Evolutionary conservation across 257 asterid genomes (phyloP).

Genomic region (Fraxinus pennsylvanica): DNA sequence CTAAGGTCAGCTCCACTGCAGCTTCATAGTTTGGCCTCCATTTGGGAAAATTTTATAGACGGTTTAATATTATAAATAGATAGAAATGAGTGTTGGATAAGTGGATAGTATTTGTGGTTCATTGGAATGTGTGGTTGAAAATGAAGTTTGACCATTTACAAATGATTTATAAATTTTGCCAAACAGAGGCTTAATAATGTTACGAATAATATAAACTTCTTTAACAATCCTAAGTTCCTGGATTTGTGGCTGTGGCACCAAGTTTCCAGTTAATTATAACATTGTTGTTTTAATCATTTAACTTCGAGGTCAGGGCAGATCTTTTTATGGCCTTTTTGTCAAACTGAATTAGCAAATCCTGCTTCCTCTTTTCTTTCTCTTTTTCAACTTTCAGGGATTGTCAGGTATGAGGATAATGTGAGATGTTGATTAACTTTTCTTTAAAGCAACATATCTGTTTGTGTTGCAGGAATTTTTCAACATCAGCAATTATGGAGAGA

Average conservation of each 20-base stretch:
- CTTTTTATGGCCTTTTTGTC: slow-evolving; percentile 4
- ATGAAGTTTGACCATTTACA: no score
- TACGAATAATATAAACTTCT: neutral
- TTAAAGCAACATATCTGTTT: slow-evolving; percentile 10
- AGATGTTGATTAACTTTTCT: slow-evolving; percentile 10
- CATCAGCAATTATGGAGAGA: slow-evolving; percentile 98
- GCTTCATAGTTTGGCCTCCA: neutral
- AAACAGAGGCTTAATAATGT: neutral
- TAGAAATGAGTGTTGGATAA: no score
- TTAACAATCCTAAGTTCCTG: slow-evolving; percentile 16
- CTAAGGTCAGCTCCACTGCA: slow-evolving; percentile 15
- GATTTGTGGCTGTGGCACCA: neutral
- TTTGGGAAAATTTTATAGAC: no score
- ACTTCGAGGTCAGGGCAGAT: slow-evolving; percentile 4
- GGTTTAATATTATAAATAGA: no score
- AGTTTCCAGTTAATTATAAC: slow-evolving; percentile 14
- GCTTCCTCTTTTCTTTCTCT: slow-evolving; percentile 10
- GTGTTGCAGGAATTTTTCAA: slow-evolving; percentile 68
- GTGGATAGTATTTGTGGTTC: no score
- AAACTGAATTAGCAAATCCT: neutral
- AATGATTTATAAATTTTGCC: no score
- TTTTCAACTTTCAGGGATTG: neutral
- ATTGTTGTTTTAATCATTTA: neutral
- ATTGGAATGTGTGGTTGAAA: no score
- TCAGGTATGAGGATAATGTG: neutral